Evolutionary conservation across 2,329 filamentous ascomycete species (phyloP).

Genomic region (Fusarium sp.): DNA sequence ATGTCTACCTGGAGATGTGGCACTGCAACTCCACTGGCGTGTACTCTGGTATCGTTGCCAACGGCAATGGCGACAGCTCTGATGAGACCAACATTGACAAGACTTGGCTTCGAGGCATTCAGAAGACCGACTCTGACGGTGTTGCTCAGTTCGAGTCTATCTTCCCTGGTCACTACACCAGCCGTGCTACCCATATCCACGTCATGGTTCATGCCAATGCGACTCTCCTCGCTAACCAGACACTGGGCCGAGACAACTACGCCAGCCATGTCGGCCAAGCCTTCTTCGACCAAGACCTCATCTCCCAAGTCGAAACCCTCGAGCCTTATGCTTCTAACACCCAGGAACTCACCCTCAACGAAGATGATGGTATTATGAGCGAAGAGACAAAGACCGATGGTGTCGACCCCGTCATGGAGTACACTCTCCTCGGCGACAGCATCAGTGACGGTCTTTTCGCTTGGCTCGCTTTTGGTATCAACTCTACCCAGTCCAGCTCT

Average conservation of each 20-base stretch:
- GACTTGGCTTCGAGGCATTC: slow-evolving; percentile 51
- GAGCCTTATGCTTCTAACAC: slow-evolving; percentile 59
- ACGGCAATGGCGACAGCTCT: slow-evolving; percentile 56
- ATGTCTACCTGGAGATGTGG: slow-evolving; percentile 57
- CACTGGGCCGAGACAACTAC: slow-evolving; percentile 47
- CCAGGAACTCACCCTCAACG: slow-evolving; percentile 59
- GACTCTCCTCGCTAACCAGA: slow-evolving; percentile 46
- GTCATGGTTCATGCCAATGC: slow-evolving; percentile 51
- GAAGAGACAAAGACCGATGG: slow-evolving; percentile 56
- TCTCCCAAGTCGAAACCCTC: slow-evolving; percentile 58
- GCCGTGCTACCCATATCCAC: slow-evolving; percentile 60
- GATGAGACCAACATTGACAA: slow-evolving; percentile 46
- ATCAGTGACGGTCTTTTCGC: slow-evolving; percentile 62
- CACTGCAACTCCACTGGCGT: slow-evolving; percentile 59
- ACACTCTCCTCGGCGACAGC: slow-evolving; percentile 64
- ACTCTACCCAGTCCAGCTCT: slow-evolving; percentile 43
- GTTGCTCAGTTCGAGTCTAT: slow-evolving; percentile 55
- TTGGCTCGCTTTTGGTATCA: slow-evolving; percentile 64
- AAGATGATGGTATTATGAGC: slow-evolving; percentile 59
- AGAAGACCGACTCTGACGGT: slow-evolving; percentile 53
- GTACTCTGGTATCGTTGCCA: slow-evolving; percentile 53
- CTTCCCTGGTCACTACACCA: slow-evolving; percentile 57
- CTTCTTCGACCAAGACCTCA: slow-evolving; percentile 69
- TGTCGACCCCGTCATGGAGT: slow-evolving; percentile 67
- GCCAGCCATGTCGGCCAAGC: slow-evolving; percentile 71